phyloP scores from a whole-genome alignment of 345 rosid species.

The Populus simonii region DNA sequence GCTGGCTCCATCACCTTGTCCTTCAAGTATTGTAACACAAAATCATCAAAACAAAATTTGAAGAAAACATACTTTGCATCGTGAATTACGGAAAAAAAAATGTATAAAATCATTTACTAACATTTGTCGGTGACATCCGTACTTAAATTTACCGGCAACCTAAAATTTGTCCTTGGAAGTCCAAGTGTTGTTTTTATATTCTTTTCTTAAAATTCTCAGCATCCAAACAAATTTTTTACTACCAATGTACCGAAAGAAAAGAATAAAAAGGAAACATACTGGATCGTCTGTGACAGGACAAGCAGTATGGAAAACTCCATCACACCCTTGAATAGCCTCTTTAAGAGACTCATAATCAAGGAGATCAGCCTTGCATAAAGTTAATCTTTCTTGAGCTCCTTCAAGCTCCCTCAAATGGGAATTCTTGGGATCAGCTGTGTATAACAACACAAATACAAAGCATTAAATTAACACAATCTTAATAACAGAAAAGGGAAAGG shows the following conservation, averaged over 20 bases:
- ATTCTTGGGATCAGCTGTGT: constrained; percentile 79
- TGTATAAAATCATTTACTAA: too few relatives aligned
- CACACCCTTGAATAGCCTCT: constrained; percentile 72
- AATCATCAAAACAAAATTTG: neutral
- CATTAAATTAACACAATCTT: neutral
- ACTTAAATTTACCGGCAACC: too few relatives aligned
- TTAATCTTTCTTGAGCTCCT: constrained; percentile 85
- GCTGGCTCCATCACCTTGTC: constrained; percentile 99
- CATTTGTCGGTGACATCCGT: too few relatives aligned
- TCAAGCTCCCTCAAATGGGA: constrained; percentile 76
- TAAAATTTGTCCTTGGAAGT: too few relatives aligned
- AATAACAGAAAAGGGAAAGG: neutral
- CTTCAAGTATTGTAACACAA: constrained; percentile 22
- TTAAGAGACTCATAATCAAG: constrained; percentile 61
- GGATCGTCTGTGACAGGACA: constrained; percentile 97
- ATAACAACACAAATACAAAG: neutral
- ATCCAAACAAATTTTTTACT: constrained; percentile 14
- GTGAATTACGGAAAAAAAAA: too few relatives aligned
- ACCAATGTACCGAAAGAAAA: neutral
- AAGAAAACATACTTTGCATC: too few relatives aligned
- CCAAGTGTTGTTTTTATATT: neutral
- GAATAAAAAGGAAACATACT: constrained; percentile 37
- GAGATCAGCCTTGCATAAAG: constrained; percentile 72
- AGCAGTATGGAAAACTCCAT: constrained; percentile 96
- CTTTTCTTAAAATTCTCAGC: constrained; percentile 10